Conservation (phyloP, 208 protist genomes). For the Leishmania martiniquensis region DNA sequence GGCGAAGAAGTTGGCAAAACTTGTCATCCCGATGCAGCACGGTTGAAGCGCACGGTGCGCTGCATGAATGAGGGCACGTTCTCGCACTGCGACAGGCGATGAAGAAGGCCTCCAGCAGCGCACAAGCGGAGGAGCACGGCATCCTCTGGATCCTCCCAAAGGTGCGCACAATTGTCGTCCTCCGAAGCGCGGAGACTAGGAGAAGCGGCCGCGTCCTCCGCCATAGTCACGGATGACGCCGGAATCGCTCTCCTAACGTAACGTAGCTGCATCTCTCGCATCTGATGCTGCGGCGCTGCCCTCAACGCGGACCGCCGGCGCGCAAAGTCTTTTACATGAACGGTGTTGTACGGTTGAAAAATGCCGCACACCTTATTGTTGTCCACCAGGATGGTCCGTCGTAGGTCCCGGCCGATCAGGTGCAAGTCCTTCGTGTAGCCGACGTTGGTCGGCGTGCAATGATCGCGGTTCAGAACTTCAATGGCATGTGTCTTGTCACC, state of each 20-base stretch:
- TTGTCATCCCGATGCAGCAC: neutral
- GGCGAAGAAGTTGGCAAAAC: too few relatives aligned
- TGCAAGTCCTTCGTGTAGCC: conserved; percentile 71
- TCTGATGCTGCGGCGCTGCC: neutral
- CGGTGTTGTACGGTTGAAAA: conserved; percentile 69
- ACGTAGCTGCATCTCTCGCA: conserved; percentile 2
- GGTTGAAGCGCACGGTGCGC: conserved; percentile 20
- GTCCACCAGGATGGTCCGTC: conserved; percentile 55
- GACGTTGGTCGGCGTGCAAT: conserved; percentile 57
- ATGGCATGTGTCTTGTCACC: conserved; percentile 16
- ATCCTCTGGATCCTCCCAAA: conserved; percentile 34
- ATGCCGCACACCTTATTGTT: conserved; percentile 51
- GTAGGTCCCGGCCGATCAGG: conserved; percentile 58
- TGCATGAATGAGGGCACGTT: conserved; percentile 21
- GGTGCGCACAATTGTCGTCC: neutral
- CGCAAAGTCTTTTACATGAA: conserved; percentile 50
- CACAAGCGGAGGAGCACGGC: conserved; percentile 30
- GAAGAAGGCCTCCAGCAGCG: conserved; percentile 5
- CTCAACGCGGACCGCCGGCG: conserved; percentile 1
- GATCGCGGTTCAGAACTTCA: conserved; percentile 52
- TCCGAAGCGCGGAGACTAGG: neutral
- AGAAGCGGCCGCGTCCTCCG: neutral
- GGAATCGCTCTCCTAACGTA: conserved; percentile 1
- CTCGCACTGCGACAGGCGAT: conserved; percentile 11
- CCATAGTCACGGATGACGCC: neutral